Evolutionary conservation across 2,329 filamentous ascomycete genomes (phyloP).

Genomic region (Penicillium olsonii): DNA sequence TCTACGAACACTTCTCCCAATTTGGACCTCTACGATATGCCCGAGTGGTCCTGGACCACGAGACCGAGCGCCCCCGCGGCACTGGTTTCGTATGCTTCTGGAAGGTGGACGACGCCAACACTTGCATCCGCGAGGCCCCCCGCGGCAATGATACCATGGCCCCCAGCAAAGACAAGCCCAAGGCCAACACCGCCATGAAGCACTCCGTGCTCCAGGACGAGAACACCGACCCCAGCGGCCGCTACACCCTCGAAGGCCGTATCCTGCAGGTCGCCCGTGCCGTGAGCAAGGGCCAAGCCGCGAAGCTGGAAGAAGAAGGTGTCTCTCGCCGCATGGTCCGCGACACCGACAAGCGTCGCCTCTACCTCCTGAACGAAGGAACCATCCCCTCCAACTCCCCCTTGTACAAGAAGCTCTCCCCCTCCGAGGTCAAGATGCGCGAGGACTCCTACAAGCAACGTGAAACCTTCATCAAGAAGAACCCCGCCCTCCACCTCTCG

Average conservation of each 20-base stretch:
- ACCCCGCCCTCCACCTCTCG: slow-evolving; percentile 84
- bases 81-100: slow-evolving; percentile 96
- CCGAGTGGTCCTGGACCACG: slow-evolving; percentile 82
- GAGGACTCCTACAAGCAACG: slow-evolving; percentile 85
- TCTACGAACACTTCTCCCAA: slow-evolving; percentile 81
- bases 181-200: slow-evolving; percentile 55
- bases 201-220: slow-evolving; percentile 89
- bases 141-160: slow-evolving; percentile 48
- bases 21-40: slow-evolving; percentile 92
- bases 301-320: slow-evolving; percentile 70
- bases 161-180: slow-evolving; percentile 40
- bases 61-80: slow-evolving; percentile 82
- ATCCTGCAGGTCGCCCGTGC: slow-evolving; percentile 82
- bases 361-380: slow-evolving; percentile 87
- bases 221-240: slow-evolving; percentile 74
- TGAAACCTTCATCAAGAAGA: slow-evolving; percentile 85
- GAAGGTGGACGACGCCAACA: slow-evolving; percentile 70
- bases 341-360: slow-evolving; percentile 84
- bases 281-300: slow-evolving; percentile 79
- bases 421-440: slow-evolving; percentile 81
- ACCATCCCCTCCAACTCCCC: slow-evolving; percentile 75
- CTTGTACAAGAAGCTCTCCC: slow-evolving; percentile 73
- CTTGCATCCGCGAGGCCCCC: slow-evolving; percentile 76
- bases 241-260: slow-evolving; percentile 87
- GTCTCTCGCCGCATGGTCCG: slow-evolving; percentile 62